A percentile compares a stretch with the other conserved stretches of the same genome.
Evolutionary conservation across 306 rosid species (phyloP).

Genomic region (Casuarina cunninghamiana): DNA sequence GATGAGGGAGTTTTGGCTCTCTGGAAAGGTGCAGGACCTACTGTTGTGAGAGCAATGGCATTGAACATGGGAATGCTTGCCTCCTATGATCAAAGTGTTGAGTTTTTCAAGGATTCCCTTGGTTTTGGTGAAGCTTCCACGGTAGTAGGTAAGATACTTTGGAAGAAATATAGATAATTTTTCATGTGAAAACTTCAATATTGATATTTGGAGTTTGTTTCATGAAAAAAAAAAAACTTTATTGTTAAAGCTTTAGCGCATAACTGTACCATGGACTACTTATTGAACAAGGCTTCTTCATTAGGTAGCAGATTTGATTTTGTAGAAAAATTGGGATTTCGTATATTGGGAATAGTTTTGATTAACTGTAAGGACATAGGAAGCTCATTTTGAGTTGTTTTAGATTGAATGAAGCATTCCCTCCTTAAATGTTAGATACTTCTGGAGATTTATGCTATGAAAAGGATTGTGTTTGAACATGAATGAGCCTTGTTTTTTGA

Average conservation of each 20-base stretch:
- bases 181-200: neutral
- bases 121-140: conserved; percentile 89
- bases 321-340: neutral
- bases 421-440: neutral
- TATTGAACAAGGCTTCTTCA: neutral
- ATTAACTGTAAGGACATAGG: neutral
- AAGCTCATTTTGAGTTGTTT: neutral
- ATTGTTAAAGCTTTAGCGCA: neutral
- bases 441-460: neutral
- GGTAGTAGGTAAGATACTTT: conserved; percentile 52
- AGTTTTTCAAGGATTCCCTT: conserved; percentile 79
- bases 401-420: neutral
- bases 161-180: neutral
- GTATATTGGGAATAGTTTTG: neutral
- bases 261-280: neutral
- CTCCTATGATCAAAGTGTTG: conserved; percentile 94
- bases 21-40: conserved; percentile 99
- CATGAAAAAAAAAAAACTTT: neutral
- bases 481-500: neutral
- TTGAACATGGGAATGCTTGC: conserved; percentile 99
- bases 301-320: neutral
- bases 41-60: conserved; percentile 98
- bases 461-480: neutral
- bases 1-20: conserved; percentile 95
- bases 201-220: neutral